Base-by-base conservation (phyloP, 495 filamentous ascomycete species). In the Cryomyces minteri region DNA sequence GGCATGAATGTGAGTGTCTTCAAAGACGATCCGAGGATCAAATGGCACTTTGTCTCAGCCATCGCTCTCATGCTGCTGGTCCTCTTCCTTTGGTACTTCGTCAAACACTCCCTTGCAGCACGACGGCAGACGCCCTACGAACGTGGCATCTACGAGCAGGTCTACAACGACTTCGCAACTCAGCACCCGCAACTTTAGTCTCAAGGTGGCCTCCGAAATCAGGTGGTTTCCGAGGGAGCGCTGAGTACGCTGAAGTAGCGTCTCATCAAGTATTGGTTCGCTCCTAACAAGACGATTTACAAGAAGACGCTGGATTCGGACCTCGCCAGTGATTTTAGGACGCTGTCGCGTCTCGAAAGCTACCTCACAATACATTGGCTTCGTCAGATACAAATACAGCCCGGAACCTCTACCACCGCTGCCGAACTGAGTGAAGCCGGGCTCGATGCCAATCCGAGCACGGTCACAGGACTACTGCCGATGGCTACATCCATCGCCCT, bases 1-100 rank as follows among this genome's bases (percentile, higher is more conserved):
- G 72, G 71, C 39, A 74, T 75, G 70, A 70, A 71, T 43, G 18
- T 25, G 18, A 25, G 18, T 25, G 55, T 58, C 18, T 67, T 73
- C 44, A 10, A 39, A 7, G 34, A 31, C n/a, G 51, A 63, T 43
- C 70, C 69, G 6, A 57, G 48, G 12, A 66, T 74, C 28, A 68
- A 63, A 57, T 75, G 66, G 63, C 73, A 64, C 47, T 73, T 74
- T 54, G 58, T 70, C 31, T 40, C 58, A 14, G 56, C 62, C 0
- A 45, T 67, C 34, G 69, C 71, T 1, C 57, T 74, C 47, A 61
- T 70, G 56, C 9, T 62, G 5, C 33, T 69, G 11, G 59, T 74
- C 29, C 25, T 72, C n/a, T 39, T 62, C 10, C 31, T 56, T 14
- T 73, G 69, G 66, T 73, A 68, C 50, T 44, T 60, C 32, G 56